Evolutionary conservation across 192 early-diverging fungal genomes (phyloP), one percentile per base, ranked within the genome.

Genomic region (Entomortierella parvispora): DNA sequence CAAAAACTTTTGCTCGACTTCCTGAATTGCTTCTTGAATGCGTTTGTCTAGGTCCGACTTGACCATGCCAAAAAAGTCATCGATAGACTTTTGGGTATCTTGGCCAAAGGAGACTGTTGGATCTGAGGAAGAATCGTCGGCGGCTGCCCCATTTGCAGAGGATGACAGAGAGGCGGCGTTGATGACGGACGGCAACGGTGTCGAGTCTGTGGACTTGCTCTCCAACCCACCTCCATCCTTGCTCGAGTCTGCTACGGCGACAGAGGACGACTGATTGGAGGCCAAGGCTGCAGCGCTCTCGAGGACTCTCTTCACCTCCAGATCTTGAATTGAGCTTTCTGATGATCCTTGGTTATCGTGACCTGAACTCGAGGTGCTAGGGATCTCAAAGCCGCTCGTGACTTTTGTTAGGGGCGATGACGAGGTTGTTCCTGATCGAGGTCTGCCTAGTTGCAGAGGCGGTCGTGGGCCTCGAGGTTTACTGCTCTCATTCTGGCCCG

Each of bases 11-110:
- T 77, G 65, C 18, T 77, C 74, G 23, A 77, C 74, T 48, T 77
- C 74, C 51, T 68, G 74, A 28, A 77, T 77, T 1, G 74, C 74
- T 37, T 77, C 65, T 64, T 77, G 74, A 43, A 77, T 77, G 17
- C 74, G 65, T 42, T 77, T 68, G 55, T 77, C 74, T 3, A 77
- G 49, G 28, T 77, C 74, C 2, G 65, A 62, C 61, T 77, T 77
- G 45, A 77, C 74, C 65, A 77, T 77, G 22, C 74, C 66, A 29
- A 77, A 77, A 68, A 77, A 77, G 37, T 77, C 66, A 26, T 77
- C 74, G 28, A 77, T 77, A 6, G 74, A 77, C 49, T 64, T 77
- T 58, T 77, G 74, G 11, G 74, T 77, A 26, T 77, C 74, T 6
- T 68, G 65, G 29, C 74, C 66, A 42, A 77, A 77, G 8, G 74